Evolutionary conservation across 2,329 filamentous ascomycete genomes (phyloP).

Genomic region (Diaporthe longicolla): DNA sequence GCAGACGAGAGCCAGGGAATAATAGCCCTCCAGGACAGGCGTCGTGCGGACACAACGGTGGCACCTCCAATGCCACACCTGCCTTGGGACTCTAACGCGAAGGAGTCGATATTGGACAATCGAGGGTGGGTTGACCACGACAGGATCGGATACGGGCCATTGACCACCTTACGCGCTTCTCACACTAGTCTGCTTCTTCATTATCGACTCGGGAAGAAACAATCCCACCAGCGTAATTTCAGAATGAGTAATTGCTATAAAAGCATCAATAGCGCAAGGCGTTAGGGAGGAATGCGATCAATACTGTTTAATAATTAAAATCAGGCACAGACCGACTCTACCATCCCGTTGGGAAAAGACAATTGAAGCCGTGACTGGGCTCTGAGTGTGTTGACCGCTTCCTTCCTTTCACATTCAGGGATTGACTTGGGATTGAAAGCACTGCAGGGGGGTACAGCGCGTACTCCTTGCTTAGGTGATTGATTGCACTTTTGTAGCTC

Average conservation of each 20-base stretch:
- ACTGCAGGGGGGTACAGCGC: too few relatives aligned
- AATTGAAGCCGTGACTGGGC: background rate
- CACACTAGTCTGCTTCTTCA: background rate
- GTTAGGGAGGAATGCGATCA: background rate
- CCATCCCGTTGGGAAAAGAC: background rate
- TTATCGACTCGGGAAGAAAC: background rate
- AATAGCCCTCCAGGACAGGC: too few relatives aligned
- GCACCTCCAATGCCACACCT: too few relatives aligned
- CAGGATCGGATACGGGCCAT: background rate
- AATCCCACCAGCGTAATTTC: background rate
- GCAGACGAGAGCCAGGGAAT: too few relatives aligned
- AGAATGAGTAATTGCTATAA: background rate
- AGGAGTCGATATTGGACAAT: background rate
- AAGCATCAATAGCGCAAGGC: slow-evolving; percentile 24
- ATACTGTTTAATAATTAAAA: background rate
- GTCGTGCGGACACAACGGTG: too few relatives aligned
- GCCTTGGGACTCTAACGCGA: too few relatives aligned
- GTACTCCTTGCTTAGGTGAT: background rate
- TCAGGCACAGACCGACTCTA: background rate
- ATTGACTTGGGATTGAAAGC: too few relatives aligned
- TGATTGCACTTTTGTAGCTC: background rate
- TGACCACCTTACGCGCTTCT: background rate
- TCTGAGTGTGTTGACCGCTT: background rate
- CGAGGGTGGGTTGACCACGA: background rate
- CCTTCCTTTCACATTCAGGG: background rate